These are phyloP conservation scores for Linum tenue DNA, from an alignment of 345 rosid genomes.

Conservation along the genomic window DNA sequence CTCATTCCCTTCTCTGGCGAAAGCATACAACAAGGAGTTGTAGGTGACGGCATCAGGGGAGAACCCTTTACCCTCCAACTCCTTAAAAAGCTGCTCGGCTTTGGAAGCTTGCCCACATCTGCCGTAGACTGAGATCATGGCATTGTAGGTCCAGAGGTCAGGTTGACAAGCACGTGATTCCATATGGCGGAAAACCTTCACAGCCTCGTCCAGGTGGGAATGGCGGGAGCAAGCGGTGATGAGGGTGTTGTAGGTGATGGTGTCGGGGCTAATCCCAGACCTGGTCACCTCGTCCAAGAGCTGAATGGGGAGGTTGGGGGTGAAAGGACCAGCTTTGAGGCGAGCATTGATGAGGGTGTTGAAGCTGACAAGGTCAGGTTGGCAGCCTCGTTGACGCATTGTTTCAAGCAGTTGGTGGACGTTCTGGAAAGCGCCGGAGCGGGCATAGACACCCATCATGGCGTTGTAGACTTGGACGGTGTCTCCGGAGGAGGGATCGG, in stretches of 20 bases:
- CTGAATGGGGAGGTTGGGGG: slow-evolving; percentile 48
- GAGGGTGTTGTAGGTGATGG: slow-evolving; percentile 83
- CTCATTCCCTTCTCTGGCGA: slow-evolving; percentile 75
- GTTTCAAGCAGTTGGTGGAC: slow-evolving; percentile 62
- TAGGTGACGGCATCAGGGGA: slow-evolving; percentile 81
- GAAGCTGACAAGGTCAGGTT: slow-evolving; percentile 90
- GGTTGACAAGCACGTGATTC: slow-evolving; percentile 67
- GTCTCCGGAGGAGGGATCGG: slow-evolving; percentile 47
- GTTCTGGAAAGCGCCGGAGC: slow-evolving; percentile 53
- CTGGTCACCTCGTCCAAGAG: slow-evolving; percentile 66
- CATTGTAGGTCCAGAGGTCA: slow-evolving; percentile 94
- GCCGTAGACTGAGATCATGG: slow-evolving; percentile 86
- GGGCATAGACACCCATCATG: slow-evolving; percentile 89
- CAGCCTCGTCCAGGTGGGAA: slow-evolving; percentile 67
- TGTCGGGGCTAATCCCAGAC: slow-evolving; percentile 77
- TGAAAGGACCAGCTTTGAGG: slow-evolving; percentile 49
- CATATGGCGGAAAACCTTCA: slow-evolving; percentile 64
- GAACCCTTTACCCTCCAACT: slow-evolving; percentile 67
- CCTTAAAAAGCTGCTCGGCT: slow-evolving; percentile 65
- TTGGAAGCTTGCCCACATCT: slow-evolving; percentile 64
- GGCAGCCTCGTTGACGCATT: slow-evolving; percentile 72
- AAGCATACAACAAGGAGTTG: slow-evolving; percentile 89
- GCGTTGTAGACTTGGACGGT: slow-evolving; percentile 89
- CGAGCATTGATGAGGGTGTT: slow-evolving; percentile 88
- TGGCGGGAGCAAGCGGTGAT: slow-evolving; percentile 82